A percentile compares a stretch with the other conserved stretches of the same genome.
Evolutionary conservation across 83 land plant genomes (phyloP).

Genomic region (Diphasiastrum complanatum): DNA sequence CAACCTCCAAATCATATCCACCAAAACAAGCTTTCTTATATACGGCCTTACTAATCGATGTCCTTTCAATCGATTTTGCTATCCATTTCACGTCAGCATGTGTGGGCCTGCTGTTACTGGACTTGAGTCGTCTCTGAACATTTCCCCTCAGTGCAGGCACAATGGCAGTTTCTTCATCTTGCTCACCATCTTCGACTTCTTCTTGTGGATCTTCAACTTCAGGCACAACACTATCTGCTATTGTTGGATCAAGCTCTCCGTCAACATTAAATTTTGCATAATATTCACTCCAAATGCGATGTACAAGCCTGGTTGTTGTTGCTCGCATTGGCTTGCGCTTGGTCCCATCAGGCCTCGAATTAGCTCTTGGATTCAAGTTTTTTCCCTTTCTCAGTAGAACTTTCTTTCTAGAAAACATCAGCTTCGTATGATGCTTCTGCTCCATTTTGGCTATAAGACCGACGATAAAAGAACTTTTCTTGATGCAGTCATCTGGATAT

Average conservation of each 20-base stretch:
- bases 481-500: slow-evolving; percentile 75
- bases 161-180: too few relatives aligned
- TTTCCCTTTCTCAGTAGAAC: slow-evolving; percentile 33
- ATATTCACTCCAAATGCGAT: slow-evolving; percentile 89
- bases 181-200: slow-evolving; percentile 20
- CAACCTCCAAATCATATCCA: slow-evolving; percentile 43
- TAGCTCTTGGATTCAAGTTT: slow-evolving; percentile 81
- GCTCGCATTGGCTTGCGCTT: slow-evolving; percentile 84
- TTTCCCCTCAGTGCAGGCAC: too few relatives aligned
- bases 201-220: slow-evolving; percentile 41
- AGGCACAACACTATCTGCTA: slow-evolving; percentile 34
- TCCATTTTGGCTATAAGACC: slow-evolving; percentile 76
- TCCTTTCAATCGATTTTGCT: slow-evolving; percentile 42
- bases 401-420: slow-evolving; percentile 64
- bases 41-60: slow-evolving; percentile 34
- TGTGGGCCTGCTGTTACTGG: background rate
- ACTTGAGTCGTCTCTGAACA: background rate
- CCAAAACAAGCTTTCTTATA: slow-evolving; percentile 43
- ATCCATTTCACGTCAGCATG: slow-evolving; percentile 48
- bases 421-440: slow-evolving; percentile 78
- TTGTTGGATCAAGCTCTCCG: slow-evolving; percentile 36
- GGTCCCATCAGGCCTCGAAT: slow-evolving; percentile 41
- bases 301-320: slow-evolving; percentile 80
- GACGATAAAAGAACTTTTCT: slow-evolving; percentile 57
- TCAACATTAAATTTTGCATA: slow-evolving; percentile 45